Conservation (phyloP, 2,329 filamentous ascomycete genomes). For the Penicillium sp. region DNA sequence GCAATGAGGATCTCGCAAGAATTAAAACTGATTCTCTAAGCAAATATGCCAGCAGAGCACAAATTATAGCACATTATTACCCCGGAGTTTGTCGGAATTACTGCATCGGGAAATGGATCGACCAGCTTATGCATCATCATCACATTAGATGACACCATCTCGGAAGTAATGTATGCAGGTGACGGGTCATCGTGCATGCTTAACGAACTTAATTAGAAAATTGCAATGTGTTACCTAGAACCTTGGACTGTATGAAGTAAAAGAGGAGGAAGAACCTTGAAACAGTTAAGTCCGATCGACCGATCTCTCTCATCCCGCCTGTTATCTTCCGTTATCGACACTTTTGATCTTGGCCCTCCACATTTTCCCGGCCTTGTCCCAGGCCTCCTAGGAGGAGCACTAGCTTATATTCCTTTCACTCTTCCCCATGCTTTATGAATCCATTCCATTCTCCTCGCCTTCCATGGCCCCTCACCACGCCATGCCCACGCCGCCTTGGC, state of each 20-base stretch:
- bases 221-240: not conserved
- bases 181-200: not conserved
- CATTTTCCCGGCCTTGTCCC: conserved; percentile 12
- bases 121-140: conserved; percentile 11
- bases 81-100: conserved; percentile 4
- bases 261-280: not conserved
- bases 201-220: not conserved
- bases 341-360: conserved; percentile 15
- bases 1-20: not conserved
- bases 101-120: conserved; percentile 7
- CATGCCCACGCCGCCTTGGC: conserved; percentile 16
- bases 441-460: not conserved
- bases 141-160: conserved; percentile 17
- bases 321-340: conserved; percentile 24
- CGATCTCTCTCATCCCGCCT: conserved; percentile 4
- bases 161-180: conserved; percentile 1
- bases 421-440: conserved; percentile 7
- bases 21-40: not conserved
- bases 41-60: not conserved
- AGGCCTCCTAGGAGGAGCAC: not conserved
- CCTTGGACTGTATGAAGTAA: not conserved
- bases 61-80: not conserved
- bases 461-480: conserved; percentile 11
- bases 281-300: conserved; percentile 10
- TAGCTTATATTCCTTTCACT: not conserved